These are phyloP conservation scores for Ochromonas danica DNA, from an alignment of 108 stramenopile species.

Conservation along the genomic window DNA sequence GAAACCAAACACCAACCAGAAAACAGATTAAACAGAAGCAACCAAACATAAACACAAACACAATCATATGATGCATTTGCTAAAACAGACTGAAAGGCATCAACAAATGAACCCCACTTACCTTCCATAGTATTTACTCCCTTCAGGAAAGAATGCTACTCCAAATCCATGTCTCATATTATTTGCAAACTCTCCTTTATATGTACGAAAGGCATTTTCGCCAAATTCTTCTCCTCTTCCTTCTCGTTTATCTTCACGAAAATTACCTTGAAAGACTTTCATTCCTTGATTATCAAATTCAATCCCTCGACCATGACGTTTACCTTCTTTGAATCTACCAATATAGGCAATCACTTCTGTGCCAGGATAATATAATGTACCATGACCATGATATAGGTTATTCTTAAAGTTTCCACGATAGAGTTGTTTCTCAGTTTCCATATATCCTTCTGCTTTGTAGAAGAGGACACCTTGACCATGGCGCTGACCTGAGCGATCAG, in stretches of 20 bases:
- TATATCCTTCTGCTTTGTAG: constrained; percentile 34
- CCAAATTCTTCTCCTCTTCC: constrained; percentile 27
- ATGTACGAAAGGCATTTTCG: neutral
- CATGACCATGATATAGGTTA: constrained; percentile 28
- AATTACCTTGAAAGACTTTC: constrained; percentile 18
- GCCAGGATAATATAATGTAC: constrained; percentile 24
- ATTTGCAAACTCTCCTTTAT: constrained; percentile 30
- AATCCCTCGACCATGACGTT: constrained; percentile 26
- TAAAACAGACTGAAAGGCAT: too few relatives aligned
- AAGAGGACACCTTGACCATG: constrained; percentile 22
- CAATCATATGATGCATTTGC: neutral
- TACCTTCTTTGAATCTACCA: constrained; percentile 24
- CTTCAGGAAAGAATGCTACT: neutral
- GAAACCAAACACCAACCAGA: neutral
- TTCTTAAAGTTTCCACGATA: constrained; percentile 28
- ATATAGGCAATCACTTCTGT: constrained; percentile 21
- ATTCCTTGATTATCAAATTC: constrained; percentile 25
- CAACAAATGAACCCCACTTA: too few relatives aligned
- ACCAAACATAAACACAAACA: neutral
- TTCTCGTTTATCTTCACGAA: constrained; percentile 28
- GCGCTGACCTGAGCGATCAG: constrained; percentile 12
- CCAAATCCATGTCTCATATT: constrained; percentile 27
- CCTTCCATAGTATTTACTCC: neutral
- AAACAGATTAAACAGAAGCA: neutral
- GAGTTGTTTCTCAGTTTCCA: neutral